phyloP scores from a whole-genome alignment of 495 filamentous ascomycete genomes.

The Penicillium salamii region DNA sequence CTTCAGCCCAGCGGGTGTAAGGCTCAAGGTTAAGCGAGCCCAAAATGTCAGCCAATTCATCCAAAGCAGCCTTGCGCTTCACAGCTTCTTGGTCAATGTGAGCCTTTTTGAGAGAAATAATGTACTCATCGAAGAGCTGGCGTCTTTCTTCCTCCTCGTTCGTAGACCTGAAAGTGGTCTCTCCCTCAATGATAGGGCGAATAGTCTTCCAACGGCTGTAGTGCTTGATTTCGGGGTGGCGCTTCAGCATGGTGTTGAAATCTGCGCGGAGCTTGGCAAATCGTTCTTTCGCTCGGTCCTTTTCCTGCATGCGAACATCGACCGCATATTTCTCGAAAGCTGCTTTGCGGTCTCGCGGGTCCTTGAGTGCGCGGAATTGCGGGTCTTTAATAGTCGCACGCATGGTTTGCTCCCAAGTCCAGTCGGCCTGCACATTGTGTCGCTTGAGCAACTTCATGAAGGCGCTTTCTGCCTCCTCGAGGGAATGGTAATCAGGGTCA shows the following conservation, averaged over 20 bases:
- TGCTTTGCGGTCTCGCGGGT: constrained; percentile 85
- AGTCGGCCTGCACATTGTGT: constrained; percentile 81
- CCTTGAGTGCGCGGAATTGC: constrained; percentile 89
- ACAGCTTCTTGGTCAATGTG: constrained; percentile 71
- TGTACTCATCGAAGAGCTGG: constrained; percentile 93
- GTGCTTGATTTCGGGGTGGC: constrained; percentile 95
- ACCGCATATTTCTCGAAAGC: constrained; percentile 95
- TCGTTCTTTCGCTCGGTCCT: constrained; percentile 91
- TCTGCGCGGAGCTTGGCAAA: constrained; percentile 89
- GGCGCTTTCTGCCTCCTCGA: constrained; percentile 90
- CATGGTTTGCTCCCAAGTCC: constrained; percentile 90
- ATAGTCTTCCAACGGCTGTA: constrained; percentile 98
- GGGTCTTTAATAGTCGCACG: constrained; percentile 87
- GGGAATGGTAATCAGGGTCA: constrained; percentile 79
- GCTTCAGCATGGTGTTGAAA: constrained; percentile 93
- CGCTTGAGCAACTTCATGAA: constrained; percentile 89
- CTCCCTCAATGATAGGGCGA: constrained; percentile 88
- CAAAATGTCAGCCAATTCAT: constrained; percentile 77
- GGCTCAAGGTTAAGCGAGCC: constrained; percentile 84
- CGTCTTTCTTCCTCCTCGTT: constrained; percentile 85
- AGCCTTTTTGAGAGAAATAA: constrained; percentile 74
- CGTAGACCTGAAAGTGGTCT: constrained; percentile 91
- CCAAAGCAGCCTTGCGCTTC: constrained; percentile 77
- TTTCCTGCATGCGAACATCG: constrained; percentile 88
- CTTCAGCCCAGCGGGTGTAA: constrained; percentile 93